Conservation (phyloP, 352 stramenopile species). For the Phytophthora megakarya region DNA sequence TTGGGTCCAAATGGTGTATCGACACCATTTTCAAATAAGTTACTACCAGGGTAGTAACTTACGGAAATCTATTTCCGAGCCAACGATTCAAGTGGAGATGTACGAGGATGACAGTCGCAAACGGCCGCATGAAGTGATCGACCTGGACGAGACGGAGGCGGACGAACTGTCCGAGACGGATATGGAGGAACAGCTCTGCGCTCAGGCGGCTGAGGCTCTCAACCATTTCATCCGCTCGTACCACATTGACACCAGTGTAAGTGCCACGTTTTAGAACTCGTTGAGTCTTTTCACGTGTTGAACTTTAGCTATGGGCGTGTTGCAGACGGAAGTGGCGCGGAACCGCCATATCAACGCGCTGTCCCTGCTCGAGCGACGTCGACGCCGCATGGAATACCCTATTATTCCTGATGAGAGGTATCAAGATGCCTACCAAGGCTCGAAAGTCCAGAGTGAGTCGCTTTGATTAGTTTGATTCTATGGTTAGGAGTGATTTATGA, state of each 20-base stretch:
- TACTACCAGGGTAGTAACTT: too few relatives aligned
- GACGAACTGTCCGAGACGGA: conserved; percentile 45
- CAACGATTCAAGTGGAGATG: too few relatives aligned
- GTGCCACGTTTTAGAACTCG: not conserved
- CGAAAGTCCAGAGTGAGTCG: conserved; percentile 57
- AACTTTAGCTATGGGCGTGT: conserved; percentile 9
- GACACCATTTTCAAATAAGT: too few relatives aligned
- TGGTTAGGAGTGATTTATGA: not conserved
- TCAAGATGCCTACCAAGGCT: conserved; percentile 50
- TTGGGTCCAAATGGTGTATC: too few relatives aligned
- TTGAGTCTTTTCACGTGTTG: not conserved
- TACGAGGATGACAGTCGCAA: conserved; percentile 18
- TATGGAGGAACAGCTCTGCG: conserved; percentile 79
- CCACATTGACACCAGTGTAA: conserved; percentile 62
- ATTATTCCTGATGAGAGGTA: conserved; percentile 26
- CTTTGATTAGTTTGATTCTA: conserved; percentile 5
- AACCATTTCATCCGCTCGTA: conserved; percentile 74
- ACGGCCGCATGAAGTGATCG: conserved; percentile 13
- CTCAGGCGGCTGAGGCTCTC: conserved; percentile 60
- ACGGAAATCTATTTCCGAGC: too few relatives aligned
- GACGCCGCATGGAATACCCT: conserved; percentile 35
- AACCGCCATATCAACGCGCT: conserved; percentile 56
- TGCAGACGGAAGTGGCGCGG: conserved; percentile 58
- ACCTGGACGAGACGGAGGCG: conserved; percentile 10
- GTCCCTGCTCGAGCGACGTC: conserved; percentile 36